Evolutionary conservation across 495 filamentous ascomycete genomes (phyloP).

Genomic region (Neurospora sp.): DNA sequence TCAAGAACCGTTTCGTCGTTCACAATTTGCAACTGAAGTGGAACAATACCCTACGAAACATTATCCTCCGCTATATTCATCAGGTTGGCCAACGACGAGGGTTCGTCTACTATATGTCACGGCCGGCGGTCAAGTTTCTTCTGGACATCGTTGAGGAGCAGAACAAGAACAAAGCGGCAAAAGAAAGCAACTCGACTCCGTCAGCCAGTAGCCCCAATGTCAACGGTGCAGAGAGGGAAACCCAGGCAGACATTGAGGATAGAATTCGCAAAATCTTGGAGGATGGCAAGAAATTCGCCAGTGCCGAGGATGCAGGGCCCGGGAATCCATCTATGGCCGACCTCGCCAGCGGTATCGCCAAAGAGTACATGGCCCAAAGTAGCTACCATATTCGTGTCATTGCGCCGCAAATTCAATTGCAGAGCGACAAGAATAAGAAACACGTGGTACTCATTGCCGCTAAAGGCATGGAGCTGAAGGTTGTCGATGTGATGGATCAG

Average conservation of each 20-base stretch:
- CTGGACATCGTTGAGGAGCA: slow-evolving; percentile 95
- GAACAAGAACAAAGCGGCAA: slow-evolving; percentile 49
- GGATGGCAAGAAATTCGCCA: slow-evolving; percentile 75
- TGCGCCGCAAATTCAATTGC: slow-evolving; percentile 92
- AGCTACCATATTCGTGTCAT: slow-evolving; percentile 91
- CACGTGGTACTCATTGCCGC: slow-evolving; percentile 87
- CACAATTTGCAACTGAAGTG: slow-evolving; percentile 97
- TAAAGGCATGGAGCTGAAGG: slow-evolving; percentile 93
- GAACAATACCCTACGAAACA: slow-evolving; percentile 93
- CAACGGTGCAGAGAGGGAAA: slow-evolving; percentile 40
- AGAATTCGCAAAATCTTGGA: slow-evolving; percentile 79
- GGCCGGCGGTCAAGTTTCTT: slow-evolving; percentile 94
- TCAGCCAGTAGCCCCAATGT: slow-evolving; percentile 26
- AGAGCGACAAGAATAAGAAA: slow-evolving; percentile 95
- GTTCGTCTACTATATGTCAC: slow-evolving; percentile 95
- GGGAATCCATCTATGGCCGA: slow-evolving; percentile 41
- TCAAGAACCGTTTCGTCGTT: slow-evolving; percentile 96
- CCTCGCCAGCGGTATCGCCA: slow-evolving; percentile 63
- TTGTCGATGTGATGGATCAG: slow-evolving; percentile 96
- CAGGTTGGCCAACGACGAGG: slow-evolving; percentile 93
- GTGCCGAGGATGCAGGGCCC: slow-evolving; percentile 50
- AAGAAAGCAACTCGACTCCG: slow-evolving; percentile 26
- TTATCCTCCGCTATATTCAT: slow-evolving; percentile 93
- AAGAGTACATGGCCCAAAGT: slow-evolving; percentile 89
- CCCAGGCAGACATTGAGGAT: slow-evolving; percentile 61